A percentile compares a stretch with the other conserved stretches of the same genome.
These are phyloP conservation scores for Sphaerosporella brunnea DNA, from an alignment of 495 filamentous ascomycete species.

Conservation along the genomic window DNA sequence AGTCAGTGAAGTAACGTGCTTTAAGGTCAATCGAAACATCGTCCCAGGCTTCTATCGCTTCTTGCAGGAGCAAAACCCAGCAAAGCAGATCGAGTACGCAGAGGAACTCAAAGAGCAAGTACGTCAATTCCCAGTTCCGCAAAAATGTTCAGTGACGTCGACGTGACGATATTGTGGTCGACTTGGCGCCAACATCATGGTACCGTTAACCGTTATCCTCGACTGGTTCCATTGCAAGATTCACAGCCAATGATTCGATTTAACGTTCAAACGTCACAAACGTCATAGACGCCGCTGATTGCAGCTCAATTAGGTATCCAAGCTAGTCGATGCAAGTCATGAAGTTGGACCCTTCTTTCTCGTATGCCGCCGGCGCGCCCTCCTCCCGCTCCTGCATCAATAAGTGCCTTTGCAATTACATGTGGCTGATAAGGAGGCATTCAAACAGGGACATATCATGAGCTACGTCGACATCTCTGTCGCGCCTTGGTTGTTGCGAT, in stretches of 20 bases:
- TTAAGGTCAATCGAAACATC: conserved; percentile 63
- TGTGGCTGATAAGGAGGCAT: no score
- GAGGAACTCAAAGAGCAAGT: conserved; percentile 46
- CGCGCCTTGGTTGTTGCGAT: conserved; percentile 70
- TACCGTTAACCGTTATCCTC: no score
- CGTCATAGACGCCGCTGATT: no score
- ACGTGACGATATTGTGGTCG: no score
- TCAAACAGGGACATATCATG: conserved; percentile 41
- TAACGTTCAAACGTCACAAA: no score
- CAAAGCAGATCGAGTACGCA: conserved; percentile 44
- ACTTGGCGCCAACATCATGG: no score
- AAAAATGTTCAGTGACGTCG: no score
- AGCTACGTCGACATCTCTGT: conserved; percentile 75
- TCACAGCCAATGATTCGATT: no score
- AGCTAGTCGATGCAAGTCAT: conserved; percentile 55
- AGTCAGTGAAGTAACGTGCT: not conserved
- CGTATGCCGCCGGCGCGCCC: no score
- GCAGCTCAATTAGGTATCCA: conserved; percentile 37
- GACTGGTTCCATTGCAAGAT: no score
- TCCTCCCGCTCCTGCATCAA: no score
- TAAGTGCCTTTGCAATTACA: no score
- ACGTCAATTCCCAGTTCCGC: conserved; percentile 4
- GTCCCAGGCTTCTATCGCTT: conserved; percentile 67
- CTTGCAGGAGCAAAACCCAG: conserved; percentile 50
- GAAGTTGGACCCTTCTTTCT: conserved; percentile 65